Evolutionary conservation across 179 eudicot genomes (phyloP).

Genomic region (Silene noctiflora): DNA sequence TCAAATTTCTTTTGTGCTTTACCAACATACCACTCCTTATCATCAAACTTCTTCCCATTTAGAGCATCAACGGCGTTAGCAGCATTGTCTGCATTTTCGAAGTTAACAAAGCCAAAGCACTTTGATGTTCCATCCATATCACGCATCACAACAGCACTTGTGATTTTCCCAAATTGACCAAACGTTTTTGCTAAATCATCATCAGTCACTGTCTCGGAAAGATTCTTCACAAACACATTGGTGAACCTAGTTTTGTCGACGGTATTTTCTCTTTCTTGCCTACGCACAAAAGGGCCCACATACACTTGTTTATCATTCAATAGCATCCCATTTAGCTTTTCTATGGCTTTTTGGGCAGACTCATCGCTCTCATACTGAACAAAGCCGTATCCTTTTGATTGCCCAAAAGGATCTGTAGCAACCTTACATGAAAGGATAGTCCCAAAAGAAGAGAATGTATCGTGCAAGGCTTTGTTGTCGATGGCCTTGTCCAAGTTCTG

Average conservation of each 20-base stretch:
- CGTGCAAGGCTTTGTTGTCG: slow-evolving; percentile 65
- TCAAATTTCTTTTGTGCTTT: slow-evolving; percentile 77
- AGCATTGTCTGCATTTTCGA: slow-evolving; percentile 69
- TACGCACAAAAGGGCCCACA: slow-evolving; percentile 62
- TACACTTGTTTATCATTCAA: slow-evolving; percentile 74
- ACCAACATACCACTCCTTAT: slow-evolving; percentile 82
- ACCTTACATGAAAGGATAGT: slow-evolving; percentile 71
- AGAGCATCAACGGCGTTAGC: slow-evolving; percentile 65
- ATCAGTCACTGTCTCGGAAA: slow-evolving; percentile 55
- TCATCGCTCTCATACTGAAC: slow-evolving; percentile 69
- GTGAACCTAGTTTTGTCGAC: slow-evolving; percentile 49
- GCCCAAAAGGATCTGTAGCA: slow-evolving; percentile 60
- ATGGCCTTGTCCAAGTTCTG: slow-evolving; percentile 74
- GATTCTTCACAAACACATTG: slow-evolving; percentile 71
- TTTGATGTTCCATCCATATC: slow-evolving; percentile 66
- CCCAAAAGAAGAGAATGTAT: slow-evolving; percentile 65
- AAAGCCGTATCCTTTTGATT: slow-evolving; percentile 74
- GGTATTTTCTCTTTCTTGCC: slow-evolving; percentile 55
- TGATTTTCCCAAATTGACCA: slow-evolving; percentile 59
- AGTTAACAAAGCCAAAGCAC: slow-evolving; percentile 77
- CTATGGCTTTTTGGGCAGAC: slow-evolving; percentile 67
- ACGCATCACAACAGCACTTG: slow-evolving; percentile 73
- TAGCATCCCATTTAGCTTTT: slow-evolving; percentile 66
- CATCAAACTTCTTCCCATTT: slow-evolving; percentile 57
- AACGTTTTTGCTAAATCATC: slow-evolving; percentile 53